These are phyloP conservation scores for Dacryopinax primogenitus DNA, from an alignment of 768 basidiomycete genomes.

Conservation along the genomic window DNA sequence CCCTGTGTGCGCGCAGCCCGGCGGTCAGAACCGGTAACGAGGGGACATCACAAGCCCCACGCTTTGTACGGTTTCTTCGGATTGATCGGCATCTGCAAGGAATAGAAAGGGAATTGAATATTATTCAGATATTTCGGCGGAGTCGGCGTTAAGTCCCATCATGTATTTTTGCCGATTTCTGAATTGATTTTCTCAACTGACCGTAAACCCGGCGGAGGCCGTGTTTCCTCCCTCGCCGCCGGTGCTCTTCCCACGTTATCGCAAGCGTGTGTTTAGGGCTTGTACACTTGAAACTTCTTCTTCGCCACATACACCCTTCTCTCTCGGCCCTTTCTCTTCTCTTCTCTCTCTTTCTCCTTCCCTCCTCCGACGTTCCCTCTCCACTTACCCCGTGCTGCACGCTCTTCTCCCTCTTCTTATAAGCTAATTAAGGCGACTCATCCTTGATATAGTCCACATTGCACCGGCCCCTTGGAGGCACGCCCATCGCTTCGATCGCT, in stretches of 20 bases:
- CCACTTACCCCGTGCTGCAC: neutral
- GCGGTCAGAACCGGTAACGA: too few species aligned
- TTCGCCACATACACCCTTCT: neutral
- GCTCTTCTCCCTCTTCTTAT: neutral
- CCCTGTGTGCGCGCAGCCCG: too few species aligned
- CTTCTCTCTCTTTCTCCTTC: neutral
- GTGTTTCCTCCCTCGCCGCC: neutral
- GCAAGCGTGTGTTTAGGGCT: neutral
- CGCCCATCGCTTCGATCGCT: neutral
- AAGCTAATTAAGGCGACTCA: neutral
- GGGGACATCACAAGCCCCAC: too few species aligned
- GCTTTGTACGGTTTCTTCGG: too few species aligned
- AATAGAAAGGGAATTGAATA: too few species aligned
- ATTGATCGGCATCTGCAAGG: too few species aligned
- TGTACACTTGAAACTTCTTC: neutral
- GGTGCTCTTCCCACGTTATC: constrained; percentile 2
- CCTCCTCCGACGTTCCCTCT: neutral
- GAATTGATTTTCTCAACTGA: too few species aligned
- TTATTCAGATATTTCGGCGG: too few species aligned
- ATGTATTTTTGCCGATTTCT: too few species aligned
- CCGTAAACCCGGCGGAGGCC: too few species aligned
- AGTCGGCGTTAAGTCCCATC: too few species aligned
- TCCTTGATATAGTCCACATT: neutral
- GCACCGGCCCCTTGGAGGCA: neutral
- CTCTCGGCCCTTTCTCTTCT: neutral